Evolutionary conservation across 371 early-diverging fungal species (phyloP), one percentile per base, ranked within the genome.

Genomic region (Apophysomyces variabilis): DNA sequence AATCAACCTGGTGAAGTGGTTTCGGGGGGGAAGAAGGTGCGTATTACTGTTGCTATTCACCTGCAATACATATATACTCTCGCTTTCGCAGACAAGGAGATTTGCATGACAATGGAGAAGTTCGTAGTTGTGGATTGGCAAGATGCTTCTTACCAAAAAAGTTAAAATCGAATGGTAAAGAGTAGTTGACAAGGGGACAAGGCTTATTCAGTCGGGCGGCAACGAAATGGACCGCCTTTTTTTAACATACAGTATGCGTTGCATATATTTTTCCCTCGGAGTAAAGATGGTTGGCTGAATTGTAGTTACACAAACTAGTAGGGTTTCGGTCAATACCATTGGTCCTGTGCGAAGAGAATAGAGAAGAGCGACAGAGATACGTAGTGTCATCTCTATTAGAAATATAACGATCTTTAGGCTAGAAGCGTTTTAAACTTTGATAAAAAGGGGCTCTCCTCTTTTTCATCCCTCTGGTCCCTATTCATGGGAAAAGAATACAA

Each of bases 251-350:
- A 50, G 9, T 50, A 35, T 26, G 54, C 54, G 54, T 21, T 50
- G 54, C 54, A 50, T 50, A 50, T n/a, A 21, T 41, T 50, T 50
- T 50, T 21, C 21, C 11, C 21, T 7, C 4, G 21, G 21, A 50
- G 54, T 21, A 26, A 50, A 50, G 21, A 21, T 11, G 54, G 54
- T 50, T 50, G 54, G 54, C 54, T 50, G 54, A 21, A 4, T 50
- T 32, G 54, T 7, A 32, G 16, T 21, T 18, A 21, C 54, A 41
- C 21, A 9, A 16, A 11, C 21, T 50, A 9, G 54, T 5, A 50
- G 11, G 54, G n/a, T 50, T 47, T 50, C 54, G 21, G 54, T 11
- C 16, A 11, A 32, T 32, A 26, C 16, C 54, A 50, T 50, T 45
- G 13, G 16, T 45, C 1, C 3, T 26, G 32, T 26, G 32, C 0